Base-by-base conservation (phyloP, 2,329 filamentous ascomycete genomes). In the Beauveria sp. region DNA sequence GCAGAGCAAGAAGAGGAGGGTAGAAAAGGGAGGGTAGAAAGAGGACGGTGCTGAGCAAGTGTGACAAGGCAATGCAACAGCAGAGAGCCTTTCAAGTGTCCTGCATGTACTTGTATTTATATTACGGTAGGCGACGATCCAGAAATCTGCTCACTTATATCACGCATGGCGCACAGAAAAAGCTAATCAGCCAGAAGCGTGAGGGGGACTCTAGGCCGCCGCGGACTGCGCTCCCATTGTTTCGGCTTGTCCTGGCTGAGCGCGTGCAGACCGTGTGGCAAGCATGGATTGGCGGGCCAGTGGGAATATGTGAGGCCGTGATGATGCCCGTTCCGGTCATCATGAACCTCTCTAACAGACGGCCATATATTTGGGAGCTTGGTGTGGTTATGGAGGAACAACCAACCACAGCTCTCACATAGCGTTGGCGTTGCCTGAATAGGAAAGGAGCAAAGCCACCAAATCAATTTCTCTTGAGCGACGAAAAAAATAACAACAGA, bases 311-410 rank as follows among this genome's bases (percentile, higher is more conserved):
- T 61, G 58, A 61, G 34, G 58, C 51, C 24, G 43, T 46, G 43
- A 24, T 28, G 46, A 60, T 60, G 30, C 56, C 56, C 56, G 34
- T 51, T 42, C 30, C 43, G 47, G 56, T 18, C 24, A 28, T 34
- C 22, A 61, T 57, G 59, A 61, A 61, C 59, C 59, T 61, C 59
- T 26, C 34, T 61, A 61, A 61, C 59, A 61, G 59, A 61, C 47
- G 45, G 34, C 53, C 59, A 61, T 61, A 61, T 61, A 20, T 56
- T n/a, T n/a, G n/a, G 16, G 53, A 57, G 59, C 52, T 61, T 38
- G 59, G 59, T 4, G 52, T 28, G 59, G 59, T 61, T 61, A 61
- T 57, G 34, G 59, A 61, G 59, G 47, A 38, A 61, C 59, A 56
- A 61, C 59, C 59, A 61, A 51, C 53, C 59, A 61, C 59, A 61